A percentile compares a stretch with the other conserved stretches of the same genome.
Evolutionary conservation across 2,329 filamentous ascomycete species (phyloP).

Genomic region (Pseudonectria buxi): DNA sequence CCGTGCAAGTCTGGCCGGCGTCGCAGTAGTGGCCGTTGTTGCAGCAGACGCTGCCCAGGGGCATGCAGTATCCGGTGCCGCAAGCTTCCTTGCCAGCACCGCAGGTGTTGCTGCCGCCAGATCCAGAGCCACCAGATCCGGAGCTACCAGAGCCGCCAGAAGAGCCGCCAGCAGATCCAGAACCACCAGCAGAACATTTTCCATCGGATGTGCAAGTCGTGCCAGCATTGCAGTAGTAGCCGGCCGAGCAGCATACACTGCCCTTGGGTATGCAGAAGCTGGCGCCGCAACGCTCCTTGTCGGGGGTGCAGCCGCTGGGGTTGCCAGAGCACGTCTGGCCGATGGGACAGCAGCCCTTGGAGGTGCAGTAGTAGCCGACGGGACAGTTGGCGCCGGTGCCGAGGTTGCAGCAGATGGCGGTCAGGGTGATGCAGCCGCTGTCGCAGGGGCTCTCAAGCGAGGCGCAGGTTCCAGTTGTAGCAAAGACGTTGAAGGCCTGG

Average conservation of each 20-base stretch:
- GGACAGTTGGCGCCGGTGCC: conserved; percentile 26
- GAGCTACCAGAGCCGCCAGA: conserved; percentile 13
- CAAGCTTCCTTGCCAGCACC: conserved; percentile 11
- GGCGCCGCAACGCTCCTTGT: conserved; percentile 18
- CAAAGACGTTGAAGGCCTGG: conserved; percentile 13
- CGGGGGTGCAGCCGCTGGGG: conserved; percentile 18
- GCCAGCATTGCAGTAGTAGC: conserved; percentile 25
- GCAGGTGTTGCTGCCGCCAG: conserved; percentile 10
- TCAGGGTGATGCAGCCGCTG: conserved; percentile 24
- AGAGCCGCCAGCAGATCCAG: conserved; percentile 6
- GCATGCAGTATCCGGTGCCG: conserved; percentile 23
- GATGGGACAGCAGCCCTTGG: conserved; percentile 26
- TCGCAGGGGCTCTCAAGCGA: conserved; percentile 21
- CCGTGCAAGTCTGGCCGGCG: conserved; percentile 18
- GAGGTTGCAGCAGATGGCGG: conserved; percentile 23
- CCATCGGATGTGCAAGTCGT: conserved; percentile 19
- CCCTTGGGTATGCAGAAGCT: conserved; percentile 25
- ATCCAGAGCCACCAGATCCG: conserved; percentile 14
- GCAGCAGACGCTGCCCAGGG: conserved; percentile 21
- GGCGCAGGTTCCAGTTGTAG: conserved; percentile 14
- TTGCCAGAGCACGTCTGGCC: conserved; percentile 27
- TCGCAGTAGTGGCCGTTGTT: conserved; percentile 24
- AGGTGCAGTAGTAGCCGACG: conserved; percentile 22
- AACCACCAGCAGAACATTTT: conserved; percentile 11
- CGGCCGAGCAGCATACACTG: conserved; percentile 23